These are phyloP conservation scores for Phytophthora kernoviae DNA, from an alignment of 352 stramenopile species.

Conservation along the genomic window DNA sequence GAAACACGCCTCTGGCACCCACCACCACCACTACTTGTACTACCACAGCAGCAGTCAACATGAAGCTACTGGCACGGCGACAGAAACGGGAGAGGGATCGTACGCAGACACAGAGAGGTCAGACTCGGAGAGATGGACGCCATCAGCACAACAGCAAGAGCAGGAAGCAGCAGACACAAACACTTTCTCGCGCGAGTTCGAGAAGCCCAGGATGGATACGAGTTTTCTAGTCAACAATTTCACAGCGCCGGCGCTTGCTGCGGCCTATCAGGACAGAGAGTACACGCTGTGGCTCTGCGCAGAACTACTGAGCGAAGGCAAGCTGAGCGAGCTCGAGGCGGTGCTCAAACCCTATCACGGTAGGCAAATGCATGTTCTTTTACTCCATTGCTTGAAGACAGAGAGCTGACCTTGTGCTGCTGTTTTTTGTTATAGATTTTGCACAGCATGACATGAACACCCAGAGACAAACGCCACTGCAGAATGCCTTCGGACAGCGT, in stretches of 20 bases:
- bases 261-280: constrained; percentile 94
- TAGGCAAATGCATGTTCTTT: constrained; percentile 11
- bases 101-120: constrained; percentile 3
- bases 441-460: constrained; percentile 40
- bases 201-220: constrained; percentile 73
- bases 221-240: constrained; percentile 96
- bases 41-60: constrained; percentile 35
- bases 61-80: neutral
- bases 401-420: constrained; percentile 8
- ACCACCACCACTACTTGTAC: constrained; percentile 21
- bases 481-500: constrained; percentile 79
- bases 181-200: constrained; percentile 68
- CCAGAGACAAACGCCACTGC: constrained; percentile 52
- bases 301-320: constrained; percentile 72
- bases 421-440: constrained; percentile 41
- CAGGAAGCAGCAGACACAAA: constrained; percentile 25
- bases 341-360: constrained; percentile 82
- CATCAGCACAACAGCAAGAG: constrained; percentile 5
- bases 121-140: constrained; percentile 8
- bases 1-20: constrained; percentile 7
- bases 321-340: constrained; percentile 69
- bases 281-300: constrained; percentile 82
- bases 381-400: neutral
- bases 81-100: neutral
- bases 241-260: constrained; percentile 94